Base-by-base conservation (phyloP, 495 filamentous ascomycete species). In the Neurospora discreta region DNA sequence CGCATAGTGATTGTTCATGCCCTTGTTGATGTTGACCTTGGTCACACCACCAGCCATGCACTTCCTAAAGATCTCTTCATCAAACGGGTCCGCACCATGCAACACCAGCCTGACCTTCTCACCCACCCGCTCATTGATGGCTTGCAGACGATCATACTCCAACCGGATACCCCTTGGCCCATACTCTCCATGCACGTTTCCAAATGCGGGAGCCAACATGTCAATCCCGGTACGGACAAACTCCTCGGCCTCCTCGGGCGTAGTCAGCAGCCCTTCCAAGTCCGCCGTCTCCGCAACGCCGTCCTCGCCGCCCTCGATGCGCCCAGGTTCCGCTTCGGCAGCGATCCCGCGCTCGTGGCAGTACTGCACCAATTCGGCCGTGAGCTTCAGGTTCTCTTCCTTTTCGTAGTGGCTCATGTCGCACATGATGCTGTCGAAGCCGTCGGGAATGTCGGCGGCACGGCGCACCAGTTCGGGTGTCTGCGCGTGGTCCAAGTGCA, bases 261-360 rank as follows among this genome's bases (percentile, higher is more conserved):
- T 93, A n/a, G 92, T 96, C 75, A 94, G 76, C 68, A 94, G 71
- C 0, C 87, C 91, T 78, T 92, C 90, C 30, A 94, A 78, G 74
- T 93, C 92, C 1, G 81, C 89, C 41, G 91, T 93, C 78, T 94
- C 91, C 4, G 87, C 85, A 30, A 96, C 88, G 0, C 92, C 93
- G 75, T 96, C 93, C 81, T 96, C 92, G 6, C 92, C 92, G 52
- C 92, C 93, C 78, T 93, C 91, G 73, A 96, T 95, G 7, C 92
- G 83, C 0, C 92, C 92, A 0, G 91, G 93, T 78, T 95, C 92
- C 2, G 92, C 92, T 77, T 95, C 92, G 8, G 90, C 89, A 9
- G 90, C 89, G 71, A 95, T 94, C 10, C 91, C 91, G 43, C 90
- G 83, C 78, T 83, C 89, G 74, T 93, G 89, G 78, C 91, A 94